These are phyloP conservation scores for Cordyceps fumosorosea DNA, from an alignment of 2,329 filamentous ascomycete genomes.

Conservation along the genomic window DNA sequence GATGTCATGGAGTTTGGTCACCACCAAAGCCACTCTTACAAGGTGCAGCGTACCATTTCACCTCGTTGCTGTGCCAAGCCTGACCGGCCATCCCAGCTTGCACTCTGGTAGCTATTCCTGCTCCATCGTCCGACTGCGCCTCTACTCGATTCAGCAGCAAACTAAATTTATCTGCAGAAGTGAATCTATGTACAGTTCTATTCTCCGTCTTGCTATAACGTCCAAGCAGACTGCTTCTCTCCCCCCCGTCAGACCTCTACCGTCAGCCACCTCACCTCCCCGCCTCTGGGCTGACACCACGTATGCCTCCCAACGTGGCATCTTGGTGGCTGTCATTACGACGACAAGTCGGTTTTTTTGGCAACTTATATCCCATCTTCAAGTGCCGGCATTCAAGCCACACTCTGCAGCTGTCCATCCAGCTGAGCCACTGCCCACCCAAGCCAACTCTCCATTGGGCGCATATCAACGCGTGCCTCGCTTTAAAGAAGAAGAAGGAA, in stretches of 20 bases:
- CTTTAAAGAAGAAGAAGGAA: too few species aligned
- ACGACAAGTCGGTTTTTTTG: background rate
- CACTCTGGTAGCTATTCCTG: background rate
- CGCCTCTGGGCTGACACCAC: background rate
- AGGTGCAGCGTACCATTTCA: background rate
- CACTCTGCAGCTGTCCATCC: background rate
- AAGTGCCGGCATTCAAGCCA: constrained; percentile 4
- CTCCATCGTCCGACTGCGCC: background rate
- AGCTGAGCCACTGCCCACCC: constrained; percentile 4
- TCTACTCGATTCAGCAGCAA: background rate
- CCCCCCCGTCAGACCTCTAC: background rate
- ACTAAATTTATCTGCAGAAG: too few species aligned
- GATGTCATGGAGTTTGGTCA: constrained; percentile 8
- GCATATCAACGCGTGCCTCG: too few species aligned
- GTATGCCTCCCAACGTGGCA: background rate
- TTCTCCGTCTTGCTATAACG: background rate
- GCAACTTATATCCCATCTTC: background rate
- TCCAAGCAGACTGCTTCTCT: too few species aligned
- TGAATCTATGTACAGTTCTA: background rate
- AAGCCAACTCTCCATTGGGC: background rate
- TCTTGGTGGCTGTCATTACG: background rate
- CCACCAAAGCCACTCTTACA: background rate
- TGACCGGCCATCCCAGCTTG: background rate
- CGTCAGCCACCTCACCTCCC: background rate
- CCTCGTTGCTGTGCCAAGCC: background rate